Evolutionary conservation across 441 rosid genomes (phyloP).

Genomic region (Metrosideros polymorpha): DNA sequence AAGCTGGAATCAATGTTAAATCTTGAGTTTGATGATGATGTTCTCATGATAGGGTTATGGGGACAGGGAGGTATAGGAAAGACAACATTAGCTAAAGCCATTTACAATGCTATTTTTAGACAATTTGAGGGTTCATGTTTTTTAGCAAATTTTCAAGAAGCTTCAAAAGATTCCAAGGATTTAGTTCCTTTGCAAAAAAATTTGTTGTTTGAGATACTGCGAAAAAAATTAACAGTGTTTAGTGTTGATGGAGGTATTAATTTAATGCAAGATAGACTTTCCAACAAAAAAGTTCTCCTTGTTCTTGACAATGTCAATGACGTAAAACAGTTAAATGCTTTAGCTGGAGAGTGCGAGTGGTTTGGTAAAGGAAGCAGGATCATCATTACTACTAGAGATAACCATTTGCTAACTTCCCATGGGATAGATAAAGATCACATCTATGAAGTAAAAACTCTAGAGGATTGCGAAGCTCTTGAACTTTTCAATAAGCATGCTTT

Average conservation of each 20-base stretch:
- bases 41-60: neutral
- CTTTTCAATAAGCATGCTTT: neutral
- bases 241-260: too few species aligned
- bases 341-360: neutral
- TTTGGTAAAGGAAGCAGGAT: neutral
- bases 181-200: neutral
- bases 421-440: too few species aligned
- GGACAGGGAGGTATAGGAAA: neutral
- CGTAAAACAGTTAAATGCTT: neutral
- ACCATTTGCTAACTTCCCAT: neutral
- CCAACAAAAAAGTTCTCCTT: neutral
- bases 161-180: neutral
- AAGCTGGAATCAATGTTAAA: too few species aligned
- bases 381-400: neutral
- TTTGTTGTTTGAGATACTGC: neutral
- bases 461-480: neutral
- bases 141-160: neutral
- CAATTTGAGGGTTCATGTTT: neutral
- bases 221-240: too few species aligned
- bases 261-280: neutral
- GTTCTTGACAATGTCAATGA: neutral
- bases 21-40: neutral
- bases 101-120: neutral
- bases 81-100: neutral
- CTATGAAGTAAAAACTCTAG: neutral